These are phyloP conservation scores for Scheffersomyces stipitis DNA, from an alignment of 805 yeast genomes.

Conservation along the genomic window DNA sequence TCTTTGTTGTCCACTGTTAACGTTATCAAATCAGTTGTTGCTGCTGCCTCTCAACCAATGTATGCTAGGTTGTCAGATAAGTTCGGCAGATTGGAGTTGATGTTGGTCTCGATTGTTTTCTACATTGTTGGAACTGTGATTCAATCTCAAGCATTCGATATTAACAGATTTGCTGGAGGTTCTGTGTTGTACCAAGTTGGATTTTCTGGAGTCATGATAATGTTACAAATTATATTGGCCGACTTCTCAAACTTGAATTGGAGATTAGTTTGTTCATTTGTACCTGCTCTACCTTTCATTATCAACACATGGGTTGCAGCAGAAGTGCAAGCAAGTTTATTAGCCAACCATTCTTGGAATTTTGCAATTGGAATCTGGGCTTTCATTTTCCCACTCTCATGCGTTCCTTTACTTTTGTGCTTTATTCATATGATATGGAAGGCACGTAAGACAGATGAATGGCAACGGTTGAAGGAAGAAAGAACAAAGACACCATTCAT, in stretches of 20 bases:
- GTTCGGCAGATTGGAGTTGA: constrained; percentile 62
- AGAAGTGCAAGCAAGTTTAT: constrained; percentile 44
- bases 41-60: constrained; percentile 65
- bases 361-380: constrained; percentile 77
- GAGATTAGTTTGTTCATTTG: constrained; percentile 64
- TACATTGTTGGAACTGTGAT: constrained; percentile 64
- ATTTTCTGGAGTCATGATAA: constrained; percentile 61
- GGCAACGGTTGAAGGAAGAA: constrained; percentile 41
- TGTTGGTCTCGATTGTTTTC: constrained; percentile 50
- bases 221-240: constrained; percentile 57
- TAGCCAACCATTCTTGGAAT: constrained; percentile 59
- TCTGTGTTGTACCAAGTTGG: constrained; percentile 51
- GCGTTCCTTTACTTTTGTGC: constrained; percentile 58
- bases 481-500: too few species aligned
- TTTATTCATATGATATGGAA: constrained; percentile 54
- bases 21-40: constrained; percentile 58
- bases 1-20: constrained; percentile 59
- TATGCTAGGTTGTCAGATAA: constrained; percentile 64
- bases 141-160: constrained; percentile 58
- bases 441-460: constrained; percentile 55
- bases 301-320: constrained; percentile 81
- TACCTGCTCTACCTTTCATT: constrained; percentile 70
- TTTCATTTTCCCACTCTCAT: constrained; percentile 64
- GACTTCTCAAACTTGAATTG: constrained; percentile 70
- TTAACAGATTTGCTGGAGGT: constrained; percentile 64